Conservation (phyloP, 2,329 filamentous ascomycete genomes). For the Talaromyces sp. region DNA sequence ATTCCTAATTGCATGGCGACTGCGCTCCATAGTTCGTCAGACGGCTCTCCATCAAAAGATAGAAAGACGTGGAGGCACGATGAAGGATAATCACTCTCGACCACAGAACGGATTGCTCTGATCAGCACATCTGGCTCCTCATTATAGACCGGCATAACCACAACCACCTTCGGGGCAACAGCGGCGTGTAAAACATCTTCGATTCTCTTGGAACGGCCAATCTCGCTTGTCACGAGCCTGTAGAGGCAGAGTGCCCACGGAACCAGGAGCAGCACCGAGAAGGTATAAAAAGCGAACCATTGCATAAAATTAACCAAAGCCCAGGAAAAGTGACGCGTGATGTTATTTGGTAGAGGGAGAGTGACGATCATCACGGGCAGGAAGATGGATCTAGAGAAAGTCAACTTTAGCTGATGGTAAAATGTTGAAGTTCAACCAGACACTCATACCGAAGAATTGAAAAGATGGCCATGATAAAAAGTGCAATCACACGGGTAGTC, state of each 20-base stretch:
- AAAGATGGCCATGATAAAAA: slow-evolving; percentile 70
- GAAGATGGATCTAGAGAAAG: slow-evolving; percentile 63
- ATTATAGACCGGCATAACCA: slow-evolving; percentile 96
- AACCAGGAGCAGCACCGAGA: slow-evolving; percentile 74
- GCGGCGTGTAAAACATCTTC: slow-evolving; percentile 78
- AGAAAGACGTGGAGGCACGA: slow-evolving; percentile 92
- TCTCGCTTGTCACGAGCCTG: slow-evolving; percentile 77
- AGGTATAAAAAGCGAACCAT: slow-evolving; percentile 95
- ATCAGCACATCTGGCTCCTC: slow-evolving; percentile 80
- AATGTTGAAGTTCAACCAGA: background rate
- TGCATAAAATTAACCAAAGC: slow-evolving; percentile 68
- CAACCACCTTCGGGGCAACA: slow-evolving; percentile 86
- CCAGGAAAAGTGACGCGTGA: slow-evolving; percentile 68
- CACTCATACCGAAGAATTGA: slow-evolving; percentile 62
- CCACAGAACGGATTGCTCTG: slow-evolving; percentile 82
- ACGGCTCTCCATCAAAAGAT: slow-evolving; percentile 85
- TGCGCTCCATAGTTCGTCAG: slow-evolving; percentile 82
- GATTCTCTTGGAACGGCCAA: slow-evolving; percentile 75
- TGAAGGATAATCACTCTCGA: slow-evolving; percentile 88
- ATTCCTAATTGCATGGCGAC: slow-evolving; percentile 83
- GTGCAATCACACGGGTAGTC: slow-evolving; percentile 72
- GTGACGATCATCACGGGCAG: slow-evolving; percentile 93
- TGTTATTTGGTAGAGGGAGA: slow-evolving; percentile 68
- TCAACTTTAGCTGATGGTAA: background rate
- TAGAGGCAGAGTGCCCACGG: slow-evolving; percentile 94